A percentile compares a stretch with the other conserved stretches of the same genome.
These are phyloP conservation scores for Apiotrichum gracile DNA, from an alignment of 1,284 basidiomycete species.

Conservation along the genomic window DNA sequence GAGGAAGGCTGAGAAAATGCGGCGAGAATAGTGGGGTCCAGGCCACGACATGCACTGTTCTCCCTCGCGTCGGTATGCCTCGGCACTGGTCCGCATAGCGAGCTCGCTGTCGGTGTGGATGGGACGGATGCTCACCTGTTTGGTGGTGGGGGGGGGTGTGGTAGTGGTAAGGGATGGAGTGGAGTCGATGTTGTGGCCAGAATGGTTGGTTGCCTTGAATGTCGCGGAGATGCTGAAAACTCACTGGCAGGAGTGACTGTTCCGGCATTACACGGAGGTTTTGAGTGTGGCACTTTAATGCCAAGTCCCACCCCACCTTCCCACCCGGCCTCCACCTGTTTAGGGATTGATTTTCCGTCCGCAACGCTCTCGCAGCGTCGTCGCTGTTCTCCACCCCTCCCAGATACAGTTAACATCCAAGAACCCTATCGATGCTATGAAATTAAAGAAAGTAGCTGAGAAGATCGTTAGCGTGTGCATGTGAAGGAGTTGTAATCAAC, in stretches of 20 bases:
- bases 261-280: too few species aligned
- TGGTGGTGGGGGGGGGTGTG: not conserved
- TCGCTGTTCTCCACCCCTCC: not conserved
- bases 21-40: not conserved
- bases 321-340: too few species aligned
- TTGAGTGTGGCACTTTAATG: too few species aligned
- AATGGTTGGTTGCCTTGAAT: not conserved
- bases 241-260: too few species aligned
- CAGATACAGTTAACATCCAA: not conserved
- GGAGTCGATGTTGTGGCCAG: not conserved
- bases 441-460: slow-evolving; percentile 26
- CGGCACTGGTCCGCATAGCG: not conserved
- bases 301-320: too few species aligned
- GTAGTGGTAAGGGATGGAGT: not conserved
- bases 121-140: not conserved
- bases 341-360: too few species aligned
- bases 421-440: slow-evolving; percentile 3
- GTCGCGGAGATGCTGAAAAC: not conserved
- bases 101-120: not conserved
- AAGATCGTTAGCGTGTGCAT: not conserved
- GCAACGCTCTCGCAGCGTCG: not conserved
- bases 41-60: not conserved
- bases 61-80: not conserved
- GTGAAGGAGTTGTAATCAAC: not conserved
- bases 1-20: not conserved